Evolutionary conservation across 805 yeast genomes (phyloP).

Genomic region (Clavispora carvajalis): DNA sequence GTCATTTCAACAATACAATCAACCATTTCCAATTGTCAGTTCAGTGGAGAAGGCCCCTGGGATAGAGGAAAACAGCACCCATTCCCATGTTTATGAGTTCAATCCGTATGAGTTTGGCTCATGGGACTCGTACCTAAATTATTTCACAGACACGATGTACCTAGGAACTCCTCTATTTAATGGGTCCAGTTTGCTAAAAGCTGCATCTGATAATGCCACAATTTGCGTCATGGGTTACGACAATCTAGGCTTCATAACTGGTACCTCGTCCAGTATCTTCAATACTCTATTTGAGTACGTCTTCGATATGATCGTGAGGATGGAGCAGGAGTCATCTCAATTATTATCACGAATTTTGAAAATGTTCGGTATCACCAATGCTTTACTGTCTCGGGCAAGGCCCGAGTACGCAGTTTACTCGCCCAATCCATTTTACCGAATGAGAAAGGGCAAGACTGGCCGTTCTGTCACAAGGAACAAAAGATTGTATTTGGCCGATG

Average conservation of each 20-base stretch:
- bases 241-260: conserved; percentile 55
- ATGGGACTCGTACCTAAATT: conserved; percentile 46
- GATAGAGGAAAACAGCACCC: conserved; percentile 19
- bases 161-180: conserved; percentile 45
- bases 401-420: conserved; percentile 56
- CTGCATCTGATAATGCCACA: conserved; percentile 19
- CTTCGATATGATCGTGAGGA: conserved; percentile 31
- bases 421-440: conserved; percentile 56
- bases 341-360: conserved; percentile 9
- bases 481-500: conserved; percentile 37
- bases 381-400: conserved; percentile 11
- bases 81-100: conserved; percentile 51
- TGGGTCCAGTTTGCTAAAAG: conserved; percentile 34
- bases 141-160: conserved; percentile 47
- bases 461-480: conserved; percentile 14
- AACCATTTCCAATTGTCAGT: conserved; percentile 48
- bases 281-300: conserved; percentile 44
- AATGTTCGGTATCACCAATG: conserved; percentile 9
- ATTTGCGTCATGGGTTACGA: conserved; percentile 52
- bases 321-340: conserved; percentile 7
- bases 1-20: conserved; percentile 33
- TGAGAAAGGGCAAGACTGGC: conserved; percentile 6
- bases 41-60: conserved; percentile 37
- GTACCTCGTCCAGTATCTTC: conserved; percentile 60
- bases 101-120: conserved; percentile 67